Evolutionary conservation across 192 early-diverging fungal genomes (phyloP), one percentile per base, ranked within the genome.

Genomic region (Coemansia sp.): DNA sequence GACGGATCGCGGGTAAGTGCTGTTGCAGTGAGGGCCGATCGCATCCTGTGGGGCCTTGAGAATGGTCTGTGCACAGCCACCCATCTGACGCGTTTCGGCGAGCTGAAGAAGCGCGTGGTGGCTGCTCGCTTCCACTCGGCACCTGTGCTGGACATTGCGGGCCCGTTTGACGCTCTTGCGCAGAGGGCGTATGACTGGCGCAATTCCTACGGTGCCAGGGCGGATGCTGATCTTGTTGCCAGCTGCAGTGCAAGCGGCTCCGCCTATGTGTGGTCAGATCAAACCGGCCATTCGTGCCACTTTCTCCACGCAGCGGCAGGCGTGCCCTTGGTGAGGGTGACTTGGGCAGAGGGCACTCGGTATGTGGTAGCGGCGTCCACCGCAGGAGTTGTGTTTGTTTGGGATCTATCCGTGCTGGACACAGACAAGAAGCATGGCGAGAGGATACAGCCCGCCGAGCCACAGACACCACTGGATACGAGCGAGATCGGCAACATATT

Each of bases 211-310:
- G 46, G 17, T 5, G 32, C 39, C 0, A 25, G 42, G 0, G 60
- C 32, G 7, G 49, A 45, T 3, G 58, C 60, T 38, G 63, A 59
- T 14, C 20, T 63, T 4, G 59, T 75, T 2, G 78, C 78, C 12
- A 69, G 67, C 42, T 65, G 63, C 14, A 57, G 66, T 12, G 51
- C 57, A 22, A 58, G 39, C 25, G 78, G 78, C 8, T 41, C 44
- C 17, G 69, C 75, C 66, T 67, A 70, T 14, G 63, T 80, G 53
- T 80, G 78, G 78, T 67, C 55, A 10, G 65, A 61, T 5, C 19
- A 48, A 0, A 67, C 46, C 7, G 78, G 78, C 13, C 12, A 39
- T 13, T 39, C 45, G 2, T n/a, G 9, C 5, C 59, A 20, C 6
- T n/a, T 63, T 17, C 57, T 80, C n/a, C 53, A 68, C 5, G 64